Conservation (phyloP, 768 basidiomycete genomes). For the Phylloporus scabripes region DNA sequence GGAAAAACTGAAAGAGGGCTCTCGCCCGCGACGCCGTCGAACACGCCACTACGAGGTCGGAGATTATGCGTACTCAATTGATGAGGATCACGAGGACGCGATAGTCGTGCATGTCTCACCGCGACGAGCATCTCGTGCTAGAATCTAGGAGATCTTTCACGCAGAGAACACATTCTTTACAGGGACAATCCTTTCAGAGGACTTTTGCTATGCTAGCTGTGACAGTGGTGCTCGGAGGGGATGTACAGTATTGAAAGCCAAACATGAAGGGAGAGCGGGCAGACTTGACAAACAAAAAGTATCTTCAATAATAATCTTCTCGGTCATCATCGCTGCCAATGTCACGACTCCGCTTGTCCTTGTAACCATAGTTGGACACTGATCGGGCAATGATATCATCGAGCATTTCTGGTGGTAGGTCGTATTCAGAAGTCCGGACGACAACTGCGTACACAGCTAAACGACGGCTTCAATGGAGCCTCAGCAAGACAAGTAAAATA, state of each 20-base stretch:
- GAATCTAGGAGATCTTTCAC: conserved; percentile 2
- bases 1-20: conserved; percentile 14
- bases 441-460: conserved; percentile 69
- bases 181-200: not conserved
- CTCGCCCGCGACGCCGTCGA: conserved; percentile 11
- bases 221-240: not conserved
- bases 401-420: conserved; percentile 59
- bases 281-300: not conserved
- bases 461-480: conserved; percentile 4
- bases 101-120: not conserved
- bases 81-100: conserved; percentile 4
- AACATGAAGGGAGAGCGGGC: not conserved
- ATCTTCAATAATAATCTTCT: conserved; percentile 20
- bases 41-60: conserved; percentile 9
- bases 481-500: not conserved
- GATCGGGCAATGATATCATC: conserved; percentile 61
- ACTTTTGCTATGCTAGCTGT: not conserved
- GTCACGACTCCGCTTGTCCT: conserved; percentile 18
- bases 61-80: conserved; percentile 5
- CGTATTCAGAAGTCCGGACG: conserved; percentile 69
- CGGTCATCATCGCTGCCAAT: conserved; percentile 23
- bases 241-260: not conserved
- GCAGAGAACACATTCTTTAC: not conserved
- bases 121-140: conserved; percentile 17
- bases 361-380: conserved; percentile 31